phyloP scores from a whole-genome alignment of 192 early-diverging fungal species.

The Umbelopsis vinacea region DNA sequence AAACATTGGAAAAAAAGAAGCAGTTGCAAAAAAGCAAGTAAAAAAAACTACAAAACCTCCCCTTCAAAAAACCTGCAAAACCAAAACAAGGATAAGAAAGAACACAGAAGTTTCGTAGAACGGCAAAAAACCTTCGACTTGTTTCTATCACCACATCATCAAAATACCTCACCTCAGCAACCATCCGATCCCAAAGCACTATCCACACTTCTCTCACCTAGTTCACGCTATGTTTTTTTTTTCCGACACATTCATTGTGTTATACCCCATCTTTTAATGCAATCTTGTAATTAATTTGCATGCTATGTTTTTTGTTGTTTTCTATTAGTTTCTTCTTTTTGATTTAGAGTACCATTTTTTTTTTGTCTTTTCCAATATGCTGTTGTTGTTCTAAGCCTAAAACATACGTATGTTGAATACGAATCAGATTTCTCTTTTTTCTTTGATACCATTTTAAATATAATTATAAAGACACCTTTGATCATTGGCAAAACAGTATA shows the following conservation, averaged over 20 bases:
- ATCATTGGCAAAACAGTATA: background rate
- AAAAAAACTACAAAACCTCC: too few species aligned
- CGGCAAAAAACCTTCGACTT: too few species aligned
- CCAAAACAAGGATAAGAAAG: too few species aligned
- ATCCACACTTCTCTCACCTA: background rate
- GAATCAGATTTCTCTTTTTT: background rate
- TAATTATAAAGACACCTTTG: slow-evolving; percentile 4
- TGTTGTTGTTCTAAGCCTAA: background rate
- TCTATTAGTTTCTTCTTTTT: background rate
- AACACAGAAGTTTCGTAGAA: too few species aligned
- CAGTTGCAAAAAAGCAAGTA: too few species aligned
- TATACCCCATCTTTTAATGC: slow-evolving; percentile 11
- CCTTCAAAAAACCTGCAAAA: too few species aligned
- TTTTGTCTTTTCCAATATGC: slow-evolving; percentile 3
- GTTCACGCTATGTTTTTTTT: slow-evolving; percentile 12
- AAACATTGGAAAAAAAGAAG: too few species aligned
- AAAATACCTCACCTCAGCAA: background rate
- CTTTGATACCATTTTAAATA: background rate
- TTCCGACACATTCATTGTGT: slow-evolving; percentile 9
- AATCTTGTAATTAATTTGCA: slow-evolving; percentile 22
- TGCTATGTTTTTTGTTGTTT: slow-evolving; percentile 14
- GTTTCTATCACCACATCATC: background rate
- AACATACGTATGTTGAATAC: slow-evolving; percentile 2
- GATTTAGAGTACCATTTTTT: slow-evolving; percentile 10
- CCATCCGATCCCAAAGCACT: background rate